Conservation (phyloP, 306 rosid genomes). For the Cicer judaicum region DNA sequence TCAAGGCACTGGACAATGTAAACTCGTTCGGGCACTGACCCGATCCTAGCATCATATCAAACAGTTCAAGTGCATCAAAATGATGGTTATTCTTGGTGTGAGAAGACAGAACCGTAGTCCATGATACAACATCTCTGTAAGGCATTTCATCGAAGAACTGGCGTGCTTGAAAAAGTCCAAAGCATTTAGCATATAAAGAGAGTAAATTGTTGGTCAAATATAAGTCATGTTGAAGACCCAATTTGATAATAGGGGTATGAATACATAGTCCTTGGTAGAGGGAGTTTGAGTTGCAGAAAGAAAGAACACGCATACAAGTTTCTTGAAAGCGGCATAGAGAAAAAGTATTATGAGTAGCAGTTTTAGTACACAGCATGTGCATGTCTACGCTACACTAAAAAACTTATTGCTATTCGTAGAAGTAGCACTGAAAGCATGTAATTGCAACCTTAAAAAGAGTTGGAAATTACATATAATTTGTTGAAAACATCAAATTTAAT, state of each 20-base stretch:
- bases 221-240: constrained; percentile 61
- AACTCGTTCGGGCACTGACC: constrained; percentile 65
- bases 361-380: constrained; percentile 47
- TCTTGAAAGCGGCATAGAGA: constrained; percentile 48
- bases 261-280: constrained; percentile 58
- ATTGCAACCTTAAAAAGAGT: neutral
- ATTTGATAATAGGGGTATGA: constrained; percentile 67
- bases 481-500: neutral
- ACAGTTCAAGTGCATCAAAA: constrained; percentile 59
- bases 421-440: neutral
- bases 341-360: constrained; percentile 39
- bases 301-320: constrained; percentile 55
- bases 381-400: neutral
- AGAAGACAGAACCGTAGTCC: constrained; percentile 69
- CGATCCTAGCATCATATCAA: constrained; percentile 50
- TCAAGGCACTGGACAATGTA: constrained; percentile 59
- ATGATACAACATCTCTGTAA: constrained; percentile 66
- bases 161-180: constrained; percentile 62
- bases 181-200: constrained; percentile 60
- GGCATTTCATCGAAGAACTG: constrained; percentile 78
- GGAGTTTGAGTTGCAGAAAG: constrained; percentile 63
- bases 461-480: neutral
- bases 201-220: constrained; percentile 63
- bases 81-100: constrained; percentile 51
- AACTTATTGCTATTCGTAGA: neutral